Base-by-base conservation (phyloP, 768 basidiomycete species). In the Naganishia kalamii region DNA sequence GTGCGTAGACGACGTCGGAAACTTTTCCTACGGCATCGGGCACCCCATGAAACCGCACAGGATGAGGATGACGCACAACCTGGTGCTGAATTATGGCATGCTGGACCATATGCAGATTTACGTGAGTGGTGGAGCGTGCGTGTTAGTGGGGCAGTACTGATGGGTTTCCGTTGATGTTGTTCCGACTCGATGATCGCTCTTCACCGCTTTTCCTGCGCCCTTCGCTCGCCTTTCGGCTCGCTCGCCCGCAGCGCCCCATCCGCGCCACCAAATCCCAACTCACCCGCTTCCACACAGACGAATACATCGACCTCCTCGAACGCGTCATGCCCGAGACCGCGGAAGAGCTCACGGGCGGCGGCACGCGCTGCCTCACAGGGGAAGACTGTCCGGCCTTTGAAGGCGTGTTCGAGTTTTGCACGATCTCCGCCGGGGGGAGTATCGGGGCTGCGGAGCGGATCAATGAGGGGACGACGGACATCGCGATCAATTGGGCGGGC, bases 311-410 rank as follows among this genome's bases (percentile, higher is more conserved):
- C 72, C 94, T 98, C 72, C 80, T 99, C 48, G 82, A 85, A 61
- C 84, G 85, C 51, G 93, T 98, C 29, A 90, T 88, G 0, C 93
- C 93, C 0, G 96, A 99, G 78, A 94, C 89, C 4, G 86, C 84
- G 1, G 88, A 90, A 70, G 87, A 90, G 62, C 78, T 96, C 72
- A 92, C 90, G 0, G 88, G 85, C 69, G 84, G 87, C 62, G 90
- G 91, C 7, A 86, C 86, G 43, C 81, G 92, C 78, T 98, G 93
- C 70, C 73, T 83, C 49, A 83, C 89, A 25, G 92, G 92, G 40
- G 92, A 96, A 62, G 96, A 98, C 76, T 97, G 96, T 72, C 96
- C 94, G 8, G 85, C 92, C 0, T 99, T 94, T 68, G 96, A 98
- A 71, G 96, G 94, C 0, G 79, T 98, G 0, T 98, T 92, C 70